Evolutionary conservation across 257 asterid genomes (phyloP).

Genomic region (Petunia secreta): DNA sequence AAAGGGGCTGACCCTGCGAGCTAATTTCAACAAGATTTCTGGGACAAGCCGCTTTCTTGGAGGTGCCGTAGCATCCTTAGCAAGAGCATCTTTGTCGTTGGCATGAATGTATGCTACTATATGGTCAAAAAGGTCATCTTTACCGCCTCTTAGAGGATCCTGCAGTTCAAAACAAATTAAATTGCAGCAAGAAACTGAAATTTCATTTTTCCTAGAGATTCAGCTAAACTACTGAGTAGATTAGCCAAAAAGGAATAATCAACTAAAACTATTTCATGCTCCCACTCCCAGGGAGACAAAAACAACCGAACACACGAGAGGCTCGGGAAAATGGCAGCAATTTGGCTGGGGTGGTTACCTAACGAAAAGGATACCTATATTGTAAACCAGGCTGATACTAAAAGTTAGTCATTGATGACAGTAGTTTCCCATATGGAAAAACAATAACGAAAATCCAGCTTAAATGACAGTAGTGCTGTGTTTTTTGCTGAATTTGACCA

Average conservation of each 20-base stretch:
- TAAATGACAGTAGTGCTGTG: not conserved
- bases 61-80: constrained; percentile 68
- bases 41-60: constrained; percentile 82
- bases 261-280: not conserved
- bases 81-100: constrained; percentile 74
- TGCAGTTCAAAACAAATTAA: constrained; percentile 33
- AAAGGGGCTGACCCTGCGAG: constrained; percentile 79
- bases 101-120: constrained; percentile 73
- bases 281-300: not conserved
- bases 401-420: not conserved
- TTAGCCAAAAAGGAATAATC: not conserved
- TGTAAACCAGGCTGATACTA: not conserved
- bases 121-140: constrained; percentile 78
- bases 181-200: constrained; percentile 16
- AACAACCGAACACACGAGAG: not conserved
- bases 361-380: not conserved
- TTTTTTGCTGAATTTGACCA: not conserved
- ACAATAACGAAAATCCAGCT: not conserved
- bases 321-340: not conserved
- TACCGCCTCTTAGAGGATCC: constrained; percentile 98
- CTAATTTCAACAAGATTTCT: constrained; percentile 68
- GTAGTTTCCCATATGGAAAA: not conserved
- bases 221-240: not conserved
- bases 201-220: constrained; percentile 4
- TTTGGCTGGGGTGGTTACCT: not conserved